phyloP scores from a whole-genome alignment of 441 rosid genomes.

The Populus trichocarpa region DNA sequence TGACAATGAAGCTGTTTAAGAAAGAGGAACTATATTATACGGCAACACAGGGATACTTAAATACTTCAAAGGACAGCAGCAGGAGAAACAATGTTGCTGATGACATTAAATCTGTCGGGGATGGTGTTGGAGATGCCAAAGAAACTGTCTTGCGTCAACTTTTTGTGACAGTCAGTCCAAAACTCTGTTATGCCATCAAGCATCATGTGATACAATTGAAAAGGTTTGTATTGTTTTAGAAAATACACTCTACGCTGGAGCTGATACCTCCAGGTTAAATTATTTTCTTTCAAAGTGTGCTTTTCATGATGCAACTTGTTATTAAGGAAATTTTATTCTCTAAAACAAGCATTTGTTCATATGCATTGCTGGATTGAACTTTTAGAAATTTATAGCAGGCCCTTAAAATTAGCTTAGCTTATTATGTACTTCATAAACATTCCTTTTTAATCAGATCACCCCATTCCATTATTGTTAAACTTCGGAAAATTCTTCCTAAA shows the following conservation, averaged over 20 bases:
- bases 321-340: background rate
- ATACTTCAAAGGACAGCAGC: background rate
- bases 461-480: background rate
- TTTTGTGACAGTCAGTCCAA: constrained; percentile 49
- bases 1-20: constrained; percentile 42
- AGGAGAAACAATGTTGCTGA: background rate
- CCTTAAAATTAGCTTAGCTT: background rate
- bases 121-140: constrained; percentile 12
- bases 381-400: background rate
- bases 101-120: background rate
- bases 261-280: background rate
- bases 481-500: background rate
- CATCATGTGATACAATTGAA: constrained; percentile 40
- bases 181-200: constrained; percentile 46
- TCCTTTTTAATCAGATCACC: background rate
- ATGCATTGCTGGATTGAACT: background rate
- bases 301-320: background rate
- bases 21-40: constrained; percentile 32
- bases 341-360: background rate
- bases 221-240: constrained; percentile 30
- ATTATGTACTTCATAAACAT: background rate
- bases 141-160: constrained; percentile 34
- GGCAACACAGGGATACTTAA: constrained; percentile 22
- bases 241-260: background rate
- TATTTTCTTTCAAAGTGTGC: background rate